Evolutionary conservation across 768 basidiomycete genomes (phyloP).

Genomic region (Fistulinella prunicolor): DNA sequence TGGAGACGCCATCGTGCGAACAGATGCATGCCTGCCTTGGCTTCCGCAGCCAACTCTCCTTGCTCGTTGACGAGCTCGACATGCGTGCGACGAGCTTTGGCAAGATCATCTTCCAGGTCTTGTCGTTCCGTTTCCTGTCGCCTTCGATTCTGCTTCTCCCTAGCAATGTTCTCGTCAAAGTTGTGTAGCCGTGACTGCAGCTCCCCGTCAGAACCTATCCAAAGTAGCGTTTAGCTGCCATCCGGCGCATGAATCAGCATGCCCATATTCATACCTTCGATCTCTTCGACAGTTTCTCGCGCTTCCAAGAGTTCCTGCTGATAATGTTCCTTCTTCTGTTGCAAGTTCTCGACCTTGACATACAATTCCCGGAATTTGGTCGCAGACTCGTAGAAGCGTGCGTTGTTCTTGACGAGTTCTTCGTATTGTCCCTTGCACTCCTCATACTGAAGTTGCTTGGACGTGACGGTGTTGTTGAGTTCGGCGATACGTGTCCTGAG

Average conservation of each 20-base stretch:
- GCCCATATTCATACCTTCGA: conserved; percentile 49
- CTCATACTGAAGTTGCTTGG: conserved; percentile 74
- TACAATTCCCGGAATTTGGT: conserved; percentile 86
- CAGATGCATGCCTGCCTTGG: conserved; percentile 48
- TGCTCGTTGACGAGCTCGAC: conserved; percentile 56
- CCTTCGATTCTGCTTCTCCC: conserved; percentile 48
- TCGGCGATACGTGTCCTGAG: conserved; percentile 65
- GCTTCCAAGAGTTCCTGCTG: conserved; percentile 61
- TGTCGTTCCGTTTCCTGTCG: conserved; percentile 51
- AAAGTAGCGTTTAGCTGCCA: background rate
- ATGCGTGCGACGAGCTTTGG: conserved; percentile 47
- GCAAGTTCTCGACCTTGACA: conserved; percentile 60
- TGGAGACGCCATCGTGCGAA: background rate
- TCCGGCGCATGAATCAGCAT: too few species aligned
- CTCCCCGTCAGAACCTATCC: conserved; percentile 69
- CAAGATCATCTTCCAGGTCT: conserved; percentile 61
- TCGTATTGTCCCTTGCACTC: conserved; percentile 66
- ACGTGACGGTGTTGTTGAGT: conserved; percentile 56
- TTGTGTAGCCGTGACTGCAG: conserved; percentile 54
- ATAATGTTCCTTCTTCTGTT: conserved; percentile 58
- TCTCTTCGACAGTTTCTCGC: conserved; percentile 61
- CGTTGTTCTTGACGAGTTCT: conserved; percentile 61
- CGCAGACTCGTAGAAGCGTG: conserved; percentile 77
- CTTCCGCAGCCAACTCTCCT: conserved; percentile 70
- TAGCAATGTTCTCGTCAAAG: conserved; percentile 55